Evolutionary conservation across 805 yeast species (phyloP).

Genomic region (Blastobotrys parvus): DNA sequence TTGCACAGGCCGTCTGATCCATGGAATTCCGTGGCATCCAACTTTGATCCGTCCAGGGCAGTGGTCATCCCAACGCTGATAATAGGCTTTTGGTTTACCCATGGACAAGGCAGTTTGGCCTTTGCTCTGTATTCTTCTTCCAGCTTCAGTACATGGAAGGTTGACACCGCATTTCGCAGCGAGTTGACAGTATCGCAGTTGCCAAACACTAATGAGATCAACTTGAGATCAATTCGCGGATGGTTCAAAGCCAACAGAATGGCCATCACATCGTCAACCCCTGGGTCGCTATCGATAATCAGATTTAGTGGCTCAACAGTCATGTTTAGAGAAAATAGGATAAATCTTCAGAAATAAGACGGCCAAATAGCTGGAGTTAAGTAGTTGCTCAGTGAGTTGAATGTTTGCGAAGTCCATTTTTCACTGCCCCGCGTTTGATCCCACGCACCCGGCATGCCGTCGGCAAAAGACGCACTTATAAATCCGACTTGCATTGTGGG

Average conservation of each 20-base stretch:
- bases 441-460: too few relatives aligned
- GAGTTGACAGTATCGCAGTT: conserved; percentile 30
- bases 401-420: too few relatives aligned
- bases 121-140: conserved; percentile 24
- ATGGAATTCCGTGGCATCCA: conserved; percentile 34
- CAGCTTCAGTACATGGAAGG: conserved; percentile 28
- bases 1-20: conserved; percentile 36
- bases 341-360: too few relatives aligned
- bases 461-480: too few relatives aligned
- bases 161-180: conserved; percentile 28
- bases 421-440: too few relatives aligned
- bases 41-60: conserved; percentile 23
- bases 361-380: too few relatives aligned
- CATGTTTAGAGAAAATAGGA: too few relatives aligned
- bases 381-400: too few relatives aligned
- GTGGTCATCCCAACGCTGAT: conserved; percentile 28
- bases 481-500: too few relatives aligned
- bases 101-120: conserved; percentile 14
- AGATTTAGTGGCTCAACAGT: conserved; percentile 13
- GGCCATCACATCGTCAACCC: conserved; percentile 35
- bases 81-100: conserved; percentile 25
- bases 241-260: conserved; percentile 29
- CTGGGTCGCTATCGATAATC: conserved; percentile 36
- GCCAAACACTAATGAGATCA: conserved; percentile 30
- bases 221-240: conserved; percentile 22